Base-by-base conservation (phyloP, 306 rosid genomes). In the Vigna radiata region DNA sequence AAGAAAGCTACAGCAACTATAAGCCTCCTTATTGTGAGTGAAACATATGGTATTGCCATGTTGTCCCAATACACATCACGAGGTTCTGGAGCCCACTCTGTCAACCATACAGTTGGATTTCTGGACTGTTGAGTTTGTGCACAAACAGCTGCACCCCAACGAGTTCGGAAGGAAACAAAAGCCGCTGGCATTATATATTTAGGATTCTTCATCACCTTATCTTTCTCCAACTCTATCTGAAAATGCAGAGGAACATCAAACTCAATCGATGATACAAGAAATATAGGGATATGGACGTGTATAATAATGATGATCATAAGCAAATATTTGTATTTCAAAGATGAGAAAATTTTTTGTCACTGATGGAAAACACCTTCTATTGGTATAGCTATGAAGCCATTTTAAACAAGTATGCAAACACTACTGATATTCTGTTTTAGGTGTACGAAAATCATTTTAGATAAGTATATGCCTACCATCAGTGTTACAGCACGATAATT, bases 71-170 rank as follows among this genome's bases (percentile, higher is more conserved):
- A 92, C 27, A 95, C 79, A 76, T 95, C 99, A 62, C 99, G 92
- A 43, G 98, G 96, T 77, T 95, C 99, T 0, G 97, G 97, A 68
- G 99, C 99, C 97, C 99, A 90, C 78, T 95, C 96, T 25, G 99
- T 95, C 85, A 95, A 83, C 99, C 99, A 95, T 55, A 76, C 18
- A 7, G 97, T 90, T 12, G 99, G 99, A 76, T 95, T 90, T 85
- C 97, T 95, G 9, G 92, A 41, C 61, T 92, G 97, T 55, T 95
- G 96, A 65, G 99, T 92, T 73, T 95, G 98, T 75, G 99, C 97
- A 78, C 97, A 95, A 70, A 95, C 99, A 58, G 99, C 96, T 2
- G 99, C 97, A 25, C 84, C 97, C 99, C 99, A 95, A 73, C 96
- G 93, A 75, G 93, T 83, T 88, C 46, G 82, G 85, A 95, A 95